Evolutionary conservation across 177 flowering plant species (phyloP), one percentile per base, ranked within the genome.

Genomic region (Vitis hybrid): DNA sequence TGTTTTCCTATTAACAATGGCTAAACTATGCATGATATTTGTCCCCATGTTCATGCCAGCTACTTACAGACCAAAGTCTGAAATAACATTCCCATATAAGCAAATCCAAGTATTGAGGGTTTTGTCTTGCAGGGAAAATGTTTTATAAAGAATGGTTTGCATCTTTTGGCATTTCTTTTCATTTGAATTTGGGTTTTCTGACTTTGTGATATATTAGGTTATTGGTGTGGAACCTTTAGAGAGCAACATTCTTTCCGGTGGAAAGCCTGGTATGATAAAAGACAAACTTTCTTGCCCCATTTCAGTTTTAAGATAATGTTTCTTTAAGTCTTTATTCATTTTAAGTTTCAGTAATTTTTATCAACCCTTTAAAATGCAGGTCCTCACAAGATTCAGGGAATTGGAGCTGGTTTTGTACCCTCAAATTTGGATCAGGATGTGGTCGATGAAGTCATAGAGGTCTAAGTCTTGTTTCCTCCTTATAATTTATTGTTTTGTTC

Each of bases 381-480:
- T 68, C 97, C 97, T 55, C 98, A 94, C 85, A 89, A 92, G 82
- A 94, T 94, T 86, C 97, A 91, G 77, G 98, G 98, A 62, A 89
- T 91, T 80, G 97, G 96, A 77, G 96, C 96, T 74, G 97, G 98
- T 76, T 90, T 94, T 82, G 80, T 90, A 3, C 98, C 98, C 2
- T 60, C 79, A 56, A 91, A 89, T 79, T 82, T 90, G 78, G 90
- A 92, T 75, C 79, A 78, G 60, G 84, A 82, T 58, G 74, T 92
- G 66, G 66, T 94, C 68, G 98, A 94, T 80, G 97, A 92, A 88
- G 82, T 89, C 55, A 66, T 94, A 48, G 86, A 84, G 94, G 98
- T 93, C 12, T 33, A 66, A n/a, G 11, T 20, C 64, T 62, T 65
- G 55, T 65, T 50, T 65, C 60, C 39, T 20, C n/a, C 20, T 29